A percentile compares a stretch with the other conserved stretches of the same genome.
These are phyloP conservation scores for Backusella sp. DNA, from an alignment of 192 early-diverging fungal genomes.

Conservation along the genomic window DNA sequence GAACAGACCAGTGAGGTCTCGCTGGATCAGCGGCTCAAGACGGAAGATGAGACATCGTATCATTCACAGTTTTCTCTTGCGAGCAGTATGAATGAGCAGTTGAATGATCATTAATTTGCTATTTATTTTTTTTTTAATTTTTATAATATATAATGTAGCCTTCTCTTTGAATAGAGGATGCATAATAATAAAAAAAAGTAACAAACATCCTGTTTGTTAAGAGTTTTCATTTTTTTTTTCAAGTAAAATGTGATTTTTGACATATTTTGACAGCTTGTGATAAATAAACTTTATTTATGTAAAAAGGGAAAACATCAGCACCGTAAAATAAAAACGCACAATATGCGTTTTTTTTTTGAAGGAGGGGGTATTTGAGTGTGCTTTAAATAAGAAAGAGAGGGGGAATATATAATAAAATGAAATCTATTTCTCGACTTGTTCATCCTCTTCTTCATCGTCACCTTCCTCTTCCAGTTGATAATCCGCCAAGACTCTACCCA, in stretches of 20 bases:
- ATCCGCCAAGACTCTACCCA: conserved; percentile 28
- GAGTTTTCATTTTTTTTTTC: background rate
- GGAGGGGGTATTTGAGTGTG: no score
- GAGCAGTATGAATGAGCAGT: background rate
- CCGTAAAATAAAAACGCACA: no score
- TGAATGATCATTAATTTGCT: background rate
- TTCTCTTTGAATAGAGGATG: background rate
- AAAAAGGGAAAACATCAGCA: background rate
- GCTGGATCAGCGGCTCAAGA: background rate
- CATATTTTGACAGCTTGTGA: background rate
- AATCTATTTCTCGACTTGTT: background rate
- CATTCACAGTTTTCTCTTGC: background rate
- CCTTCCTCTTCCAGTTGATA: conserved; percentile 13
- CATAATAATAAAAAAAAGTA: background rate
- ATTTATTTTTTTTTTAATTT: background rate
- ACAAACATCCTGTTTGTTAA: background rate
- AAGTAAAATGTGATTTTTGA: background rate
- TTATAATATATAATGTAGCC: background rate
- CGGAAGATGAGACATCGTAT: background rate
- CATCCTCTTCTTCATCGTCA: background rate
- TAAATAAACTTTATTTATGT: background rate
- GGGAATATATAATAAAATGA: background rate
- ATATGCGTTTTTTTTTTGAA: no score
- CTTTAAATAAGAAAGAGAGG: background rate
- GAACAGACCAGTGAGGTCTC: background rate